These are phyloP conservation scores for Cladophialophora bantiana DNA, from an alignment of 2,329 filamentous ascomycete genomes.

Conservation along the genomic window DNA sequence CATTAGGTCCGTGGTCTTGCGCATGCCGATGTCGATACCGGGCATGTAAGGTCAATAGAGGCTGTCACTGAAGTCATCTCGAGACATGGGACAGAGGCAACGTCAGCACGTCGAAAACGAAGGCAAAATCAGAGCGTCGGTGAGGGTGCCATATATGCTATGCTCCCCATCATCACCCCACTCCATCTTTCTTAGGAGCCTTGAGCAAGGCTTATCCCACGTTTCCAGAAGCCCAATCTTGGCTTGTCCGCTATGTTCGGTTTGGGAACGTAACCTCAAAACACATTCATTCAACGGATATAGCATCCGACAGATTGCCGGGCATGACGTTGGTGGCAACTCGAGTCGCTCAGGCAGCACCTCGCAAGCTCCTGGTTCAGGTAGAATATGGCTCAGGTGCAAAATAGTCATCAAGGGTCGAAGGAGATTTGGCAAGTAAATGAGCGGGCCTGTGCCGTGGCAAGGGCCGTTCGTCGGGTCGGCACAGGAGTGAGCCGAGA, in stretches of 20 bases:
- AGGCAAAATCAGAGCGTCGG: neutral
- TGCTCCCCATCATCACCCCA: neutral
- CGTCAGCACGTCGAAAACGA: no score
- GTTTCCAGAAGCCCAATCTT: neutral
- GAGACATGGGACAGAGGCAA: no score
- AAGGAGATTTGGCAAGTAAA: neutral
- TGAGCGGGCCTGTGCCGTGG: neutral
- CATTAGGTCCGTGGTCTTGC: no score
- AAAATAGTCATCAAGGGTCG: neutral
- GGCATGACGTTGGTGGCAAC: no score
- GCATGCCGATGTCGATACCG: no score
- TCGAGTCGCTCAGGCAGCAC: no score
- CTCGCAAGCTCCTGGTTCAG: neutral
- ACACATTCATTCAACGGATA: neutral
- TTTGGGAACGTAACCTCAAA: neutral
- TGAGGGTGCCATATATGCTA: neutral
- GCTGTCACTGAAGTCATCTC: no score
- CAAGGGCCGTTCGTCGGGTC: neutral
- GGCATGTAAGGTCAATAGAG: no score
- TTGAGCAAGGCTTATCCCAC: neutral
- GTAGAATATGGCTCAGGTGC: neutral
- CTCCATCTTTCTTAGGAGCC: neutral
- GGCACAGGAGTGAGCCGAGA: slow-evolving; percentile 1
- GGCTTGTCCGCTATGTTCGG: neutral
- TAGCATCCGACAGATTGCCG: neutral